Evolutionary conservation across 306 rosid genomes (phyloP).

Genomic region (Dalbergia cochinchinensis): DNA sequence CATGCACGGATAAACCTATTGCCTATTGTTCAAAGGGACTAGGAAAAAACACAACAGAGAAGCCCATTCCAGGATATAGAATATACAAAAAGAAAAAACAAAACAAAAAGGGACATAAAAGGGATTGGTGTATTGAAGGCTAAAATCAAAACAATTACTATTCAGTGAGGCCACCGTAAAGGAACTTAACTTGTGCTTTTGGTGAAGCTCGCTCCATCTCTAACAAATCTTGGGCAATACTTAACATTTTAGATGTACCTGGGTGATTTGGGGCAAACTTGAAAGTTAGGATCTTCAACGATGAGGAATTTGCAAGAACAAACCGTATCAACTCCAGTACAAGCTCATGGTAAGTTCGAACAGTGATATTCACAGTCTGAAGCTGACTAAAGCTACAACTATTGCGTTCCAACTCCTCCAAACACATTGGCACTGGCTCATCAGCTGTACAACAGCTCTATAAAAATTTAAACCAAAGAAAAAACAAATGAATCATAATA

Average conservation of each 20-base stretch:
- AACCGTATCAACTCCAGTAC: background rate
- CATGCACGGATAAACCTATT: too few species aligned
- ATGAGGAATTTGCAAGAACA: conserved; percentile 30
- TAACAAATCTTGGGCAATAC: conserved; percentile 18
- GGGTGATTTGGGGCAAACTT: background rate
- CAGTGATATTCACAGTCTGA: conserved; percentile 14
- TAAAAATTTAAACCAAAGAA: background rate
- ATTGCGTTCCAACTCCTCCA: background rate
- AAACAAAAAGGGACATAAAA: too few species aligned
- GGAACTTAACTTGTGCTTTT: conserved; percentile 22
- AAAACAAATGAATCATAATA: background rate
- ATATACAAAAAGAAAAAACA: too few species aligned
- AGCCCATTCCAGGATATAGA: too few species aligned
- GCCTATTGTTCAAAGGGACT: too few species aligned
- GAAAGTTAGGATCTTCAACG: conserved; percentile 26
- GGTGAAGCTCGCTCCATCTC: conserved; percentile 23
- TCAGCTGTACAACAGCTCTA: background rate
- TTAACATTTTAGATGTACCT: background rate
- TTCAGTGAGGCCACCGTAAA: background rate
- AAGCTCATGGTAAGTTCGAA: background rate
- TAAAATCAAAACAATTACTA: background rate
- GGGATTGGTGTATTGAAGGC: background rate
- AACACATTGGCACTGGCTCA: background rate
- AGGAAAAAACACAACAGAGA: too few species aligned
- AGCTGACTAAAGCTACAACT: background rate